phyloP scores from a whole-genome alignment of 768 basidiomycete genomes.

The Rhodotorula babjevae region DNA sequence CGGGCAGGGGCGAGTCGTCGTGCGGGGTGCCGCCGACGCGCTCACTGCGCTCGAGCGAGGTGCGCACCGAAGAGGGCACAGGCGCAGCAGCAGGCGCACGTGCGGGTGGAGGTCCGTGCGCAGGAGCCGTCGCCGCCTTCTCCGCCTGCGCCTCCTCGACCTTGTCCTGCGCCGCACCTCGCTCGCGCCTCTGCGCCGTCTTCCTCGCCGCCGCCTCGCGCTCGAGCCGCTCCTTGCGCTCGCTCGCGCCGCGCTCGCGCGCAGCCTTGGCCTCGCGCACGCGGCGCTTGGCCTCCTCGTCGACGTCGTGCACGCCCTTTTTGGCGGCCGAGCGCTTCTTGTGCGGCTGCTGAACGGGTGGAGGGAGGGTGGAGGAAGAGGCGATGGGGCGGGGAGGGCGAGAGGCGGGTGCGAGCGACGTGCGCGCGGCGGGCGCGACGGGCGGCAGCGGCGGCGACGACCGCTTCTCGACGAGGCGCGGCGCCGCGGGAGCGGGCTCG shows the following conservation, averaged over 20 bases:
- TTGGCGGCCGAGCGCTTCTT: not conserved
- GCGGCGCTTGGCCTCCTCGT: not conserved
- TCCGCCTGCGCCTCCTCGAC: no score
- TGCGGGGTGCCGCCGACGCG: no score
- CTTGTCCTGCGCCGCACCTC: not conserved
- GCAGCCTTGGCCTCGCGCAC: constrained; percentile 9
- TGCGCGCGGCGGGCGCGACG: not conserved
- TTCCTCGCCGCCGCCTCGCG: not conserved
- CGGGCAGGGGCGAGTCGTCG: not conserved
- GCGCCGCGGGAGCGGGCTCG: not conserved
- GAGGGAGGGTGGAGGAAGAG: not conserved
- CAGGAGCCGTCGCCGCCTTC: no score
- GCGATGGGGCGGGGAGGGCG: not conserved
- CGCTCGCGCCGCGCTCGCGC: not conserved
- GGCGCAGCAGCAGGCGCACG: no score
- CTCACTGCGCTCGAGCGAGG: not conserved
- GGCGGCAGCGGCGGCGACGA: not conserved
- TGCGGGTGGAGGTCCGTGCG: no score
- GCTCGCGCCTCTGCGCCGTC: rapidly evolving
- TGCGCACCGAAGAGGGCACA: no score
- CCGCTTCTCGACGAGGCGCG: not conserved
- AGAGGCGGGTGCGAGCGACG: not conserved
- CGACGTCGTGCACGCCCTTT: not conserved
- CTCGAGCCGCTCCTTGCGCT: not conserved
- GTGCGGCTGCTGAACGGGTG: no score